Evolutionary conservation across 2,329 filamentous ascomycete species (phyloP).

Genomic region (Xylaria arbuscula): DNA sequence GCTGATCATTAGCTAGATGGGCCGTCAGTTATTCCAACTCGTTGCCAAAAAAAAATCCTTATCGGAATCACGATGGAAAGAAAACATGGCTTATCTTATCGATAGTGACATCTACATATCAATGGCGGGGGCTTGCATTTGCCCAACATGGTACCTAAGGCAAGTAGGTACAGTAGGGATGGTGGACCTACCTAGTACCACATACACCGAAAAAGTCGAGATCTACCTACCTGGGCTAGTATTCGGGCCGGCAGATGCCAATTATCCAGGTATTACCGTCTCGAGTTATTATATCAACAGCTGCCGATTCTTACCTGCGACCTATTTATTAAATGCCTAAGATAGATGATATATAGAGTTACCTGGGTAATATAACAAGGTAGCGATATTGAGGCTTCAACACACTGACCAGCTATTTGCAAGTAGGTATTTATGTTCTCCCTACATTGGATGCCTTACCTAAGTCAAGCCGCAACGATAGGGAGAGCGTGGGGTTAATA

Average conservation of each 20-base stretch:
- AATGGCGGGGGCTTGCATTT: conserved; percentile 18
- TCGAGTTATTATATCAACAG: neutral
- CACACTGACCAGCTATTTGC: neutral
- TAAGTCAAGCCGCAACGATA: conserved; percentile 23
- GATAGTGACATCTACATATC: conserved; percentile 21
- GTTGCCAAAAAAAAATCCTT: conserved; percentile 46
- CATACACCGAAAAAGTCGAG: too few relatives aligned
- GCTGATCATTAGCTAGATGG: neutral
- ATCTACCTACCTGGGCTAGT: too few relatives aligned
- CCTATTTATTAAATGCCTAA: too few relatives aligned
- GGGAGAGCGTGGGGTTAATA: conserved; percentile 35
- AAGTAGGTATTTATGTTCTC: neutral
- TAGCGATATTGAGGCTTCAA: neutral
- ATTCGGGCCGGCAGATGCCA: neutral
- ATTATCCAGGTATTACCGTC: neutral
- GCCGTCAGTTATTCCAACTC: conserved; percentile 27
- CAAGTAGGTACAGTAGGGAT: neutral
- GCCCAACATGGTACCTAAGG: too few relatives aligned
- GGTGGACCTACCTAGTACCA: too few relatives aligned
- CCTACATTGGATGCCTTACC: neutral
- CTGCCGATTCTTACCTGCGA: neutral
- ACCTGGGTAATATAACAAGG: neutral
- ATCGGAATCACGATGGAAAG: conserved; percentile 27
- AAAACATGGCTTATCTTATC: conserved; percentile 27
- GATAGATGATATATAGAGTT: too few relatives aligned